Evolutionary conservation across 371 early-diverging fungal species (phyloP), one percentile per base, ranked within the genome.

Genomic region (Haplosporangium sp.): DNA sequence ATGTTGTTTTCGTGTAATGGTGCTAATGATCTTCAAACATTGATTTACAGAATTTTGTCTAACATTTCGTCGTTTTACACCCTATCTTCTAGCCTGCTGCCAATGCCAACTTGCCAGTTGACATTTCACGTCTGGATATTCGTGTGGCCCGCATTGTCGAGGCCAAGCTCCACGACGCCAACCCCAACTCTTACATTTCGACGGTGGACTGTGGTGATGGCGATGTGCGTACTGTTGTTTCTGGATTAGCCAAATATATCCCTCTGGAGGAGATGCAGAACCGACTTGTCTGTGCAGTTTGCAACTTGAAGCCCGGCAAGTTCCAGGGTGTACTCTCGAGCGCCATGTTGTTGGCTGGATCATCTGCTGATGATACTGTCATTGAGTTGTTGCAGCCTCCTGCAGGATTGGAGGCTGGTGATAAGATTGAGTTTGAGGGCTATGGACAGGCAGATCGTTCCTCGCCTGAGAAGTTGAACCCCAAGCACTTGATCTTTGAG

Each of bases 211-310:
- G 86, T 43, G 88, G 87, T 37, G 81, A 87, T 40, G 76, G 76
- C 38, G 81, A 81, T 36, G 86, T 91, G n/a, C 85, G 95, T 18
- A 90, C 90, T 9, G 90, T 95, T 64, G 92, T 94, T 8, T 90
- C 91, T 59, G 95, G 95, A 0, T 82, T 95, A 29, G 93, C 91
- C 9, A 85, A 85, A 59, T 89, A 80, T 68, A 84, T 91, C 73
- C 59, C 88, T 10, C 71, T 72, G 61, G 86, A 83, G 38, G 86
- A 83, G 59, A 75, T 89, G 43, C 69, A 68, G 59, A 80, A 81
- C 67, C 75, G 81, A 41, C 62, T 73, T 23, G 89, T 88, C 0
- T 68, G 87, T 41, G 87, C 87, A 4, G 86, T 89, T 10, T 73
- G 80, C 65, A 89, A 89, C 64, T 64, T 89, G 74, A 89, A 89